phyloP scores from a whole-genome alignment of 495 filamentous ascomycete species.

The Neurospora tetraspora region DNA sequence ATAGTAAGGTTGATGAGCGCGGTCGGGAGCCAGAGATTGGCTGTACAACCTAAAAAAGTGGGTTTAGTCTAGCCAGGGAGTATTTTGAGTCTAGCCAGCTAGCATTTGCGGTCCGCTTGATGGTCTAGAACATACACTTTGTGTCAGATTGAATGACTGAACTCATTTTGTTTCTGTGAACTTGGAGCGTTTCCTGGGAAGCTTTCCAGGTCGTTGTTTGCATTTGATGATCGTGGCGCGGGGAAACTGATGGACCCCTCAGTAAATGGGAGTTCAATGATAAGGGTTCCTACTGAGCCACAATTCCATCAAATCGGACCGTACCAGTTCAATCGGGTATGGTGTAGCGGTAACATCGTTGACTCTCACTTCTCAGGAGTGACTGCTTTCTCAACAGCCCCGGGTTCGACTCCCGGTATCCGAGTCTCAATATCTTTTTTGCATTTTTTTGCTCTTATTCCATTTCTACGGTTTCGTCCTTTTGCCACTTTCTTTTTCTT shows the following conservation, averaged over 20 bases:
- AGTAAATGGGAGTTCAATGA: accelerated
- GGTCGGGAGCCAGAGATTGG: too few relatives aligned
- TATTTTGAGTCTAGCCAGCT: too few relatives aligned
- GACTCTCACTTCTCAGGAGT: not conserved
- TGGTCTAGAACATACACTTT: not conserved
- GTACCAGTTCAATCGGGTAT: not conserved
- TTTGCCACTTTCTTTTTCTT: not conserved
- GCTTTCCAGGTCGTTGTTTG: not conserved
- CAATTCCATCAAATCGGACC: not conserved
- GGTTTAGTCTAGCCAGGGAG: too few relatives aligned
- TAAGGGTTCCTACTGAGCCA: not conserved
- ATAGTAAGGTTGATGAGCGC: too few relatives aligned
- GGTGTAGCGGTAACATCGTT: not conserved
- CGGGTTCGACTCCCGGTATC: not conserved
- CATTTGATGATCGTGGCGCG: not conserved
- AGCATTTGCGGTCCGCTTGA: not conserved
- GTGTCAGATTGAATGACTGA: too few relatives aligned
- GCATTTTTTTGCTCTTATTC: not conserved
- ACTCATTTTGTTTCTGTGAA: not conserved
- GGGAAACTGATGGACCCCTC: not conserved
- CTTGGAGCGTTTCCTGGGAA: not conserved
- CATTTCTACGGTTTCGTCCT: not conserved
- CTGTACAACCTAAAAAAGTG: too few relatives aligned
- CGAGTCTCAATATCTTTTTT: not conserved
- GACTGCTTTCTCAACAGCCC: not conserved